These are phyloP conservation scores for Plasmodium billcollinsi DNA, from an alignment of 169 alveolate genomes.

Conservation along the genomic window DNA sequence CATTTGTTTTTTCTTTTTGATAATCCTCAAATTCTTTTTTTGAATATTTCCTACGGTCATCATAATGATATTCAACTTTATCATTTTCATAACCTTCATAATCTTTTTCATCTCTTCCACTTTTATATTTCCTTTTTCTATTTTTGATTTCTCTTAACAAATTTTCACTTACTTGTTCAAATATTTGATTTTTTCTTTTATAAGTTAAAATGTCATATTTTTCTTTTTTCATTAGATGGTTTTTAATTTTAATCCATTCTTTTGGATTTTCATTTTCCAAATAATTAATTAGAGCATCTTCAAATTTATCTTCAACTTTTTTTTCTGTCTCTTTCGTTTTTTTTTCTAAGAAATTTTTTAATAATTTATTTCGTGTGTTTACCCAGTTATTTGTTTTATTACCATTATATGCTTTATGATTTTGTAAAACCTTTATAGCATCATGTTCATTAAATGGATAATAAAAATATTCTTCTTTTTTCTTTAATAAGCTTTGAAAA, in stretches of 20 bases:
- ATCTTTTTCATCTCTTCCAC: background rate
- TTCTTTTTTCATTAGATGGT: constrained; percentile 20
- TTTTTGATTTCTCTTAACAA: constrained; percentile 12
- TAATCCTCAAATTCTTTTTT: background rate
- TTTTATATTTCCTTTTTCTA: background rate
- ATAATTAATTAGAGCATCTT: background rate
- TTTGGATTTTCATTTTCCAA: constrained; percentile 19
- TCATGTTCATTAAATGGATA: constrained; percentile 33
- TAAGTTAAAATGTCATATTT: constrained; percentile 51
- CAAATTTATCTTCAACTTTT: constrained; percentile 24
- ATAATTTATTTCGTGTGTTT: constrained; percentile 30
- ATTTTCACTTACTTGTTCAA: constrained; percentile 34
- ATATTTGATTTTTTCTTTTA: constrained; percentile 33
- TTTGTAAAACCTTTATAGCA: constrained; percentile 19
- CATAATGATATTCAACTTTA: background rate
- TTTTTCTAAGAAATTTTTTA: constrained; percentile 36
- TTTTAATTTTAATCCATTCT: constrained; percentile 50
- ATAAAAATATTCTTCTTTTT: constrained; percentile 7
- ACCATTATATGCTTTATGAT: constrained; percentile 38
- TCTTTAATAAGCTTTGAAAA: constrained; percentile 20
- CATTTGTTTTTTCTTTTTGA: background rate
- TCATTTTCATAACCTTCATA: background rate
- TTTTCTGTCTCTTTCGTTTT: constrained; percentile 23
- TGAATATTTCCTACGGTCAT: background rate
- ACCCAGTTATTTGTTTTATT: constrained; percentile 26